Evolutionary conservation across 1,284 basidiomycete genomes (phyloP), one percentile per base, ranked within the genome.

Genomic region (Austroboletus novae-zelandiae): DNA sequence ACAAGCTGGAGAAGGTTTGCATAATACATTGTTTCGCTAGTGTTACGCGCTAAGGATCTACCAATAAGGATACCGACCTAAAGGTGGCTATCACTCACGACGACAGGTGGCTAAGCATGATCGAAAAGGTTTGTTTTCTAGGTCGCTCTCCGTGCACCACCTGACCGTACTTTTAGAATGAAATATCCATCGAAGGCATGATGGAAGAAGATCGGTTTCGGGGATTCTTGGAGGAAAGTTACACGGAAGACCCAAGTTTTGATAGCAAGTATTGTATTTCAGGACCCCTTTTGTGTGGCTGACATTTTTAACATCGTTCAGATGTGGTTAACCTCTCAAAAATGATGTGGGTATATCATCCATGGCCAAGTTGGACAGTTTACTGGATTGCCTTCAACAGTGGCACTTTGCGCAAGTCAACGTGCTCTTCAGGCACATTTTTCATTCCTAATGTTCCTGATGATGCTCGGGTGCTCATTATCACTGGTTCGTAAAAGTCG

Each of bases 1-100:
- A 45, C 5, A 10, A 47, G 4, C 17, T 56, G 29, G 39, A 48
- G 14, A 40, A 56, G 55, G 55, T 56, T 30, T 18, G 45, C 8
- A 14, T 30, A 0, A 8, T 35, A 17, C 9, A 9, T 15, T 10
- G 3, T 23, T 18, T 14, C 17, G 25, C 27, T 32, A 25, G 13
- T 35, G 5, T 27, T 7, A 36, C 35, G 6, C 10, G 20, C 37
- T 40, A 14, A 40, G 6, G 5, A 5, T 14, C 4, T 23, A 8
- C 37, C 25, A 27, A 11, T 9, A 27, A 55, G 53, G 15, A 47
- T 25, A 31, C 41, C 1, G 1, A 32, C 14, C 44, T 47, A 0
- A 7, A 37, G 27, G 30, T 54, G 10, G 50, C 44, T 11, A 8
- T 55, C 11, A 50, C 48, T 0, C 54, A 55, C 15, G 54, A 55